These are phyloP conservation scores for Dactylellina haptotyla DNA, from an alignment of 2,329 filamentous ascomycete genomes.

Conservation along the genomic window DNA sequence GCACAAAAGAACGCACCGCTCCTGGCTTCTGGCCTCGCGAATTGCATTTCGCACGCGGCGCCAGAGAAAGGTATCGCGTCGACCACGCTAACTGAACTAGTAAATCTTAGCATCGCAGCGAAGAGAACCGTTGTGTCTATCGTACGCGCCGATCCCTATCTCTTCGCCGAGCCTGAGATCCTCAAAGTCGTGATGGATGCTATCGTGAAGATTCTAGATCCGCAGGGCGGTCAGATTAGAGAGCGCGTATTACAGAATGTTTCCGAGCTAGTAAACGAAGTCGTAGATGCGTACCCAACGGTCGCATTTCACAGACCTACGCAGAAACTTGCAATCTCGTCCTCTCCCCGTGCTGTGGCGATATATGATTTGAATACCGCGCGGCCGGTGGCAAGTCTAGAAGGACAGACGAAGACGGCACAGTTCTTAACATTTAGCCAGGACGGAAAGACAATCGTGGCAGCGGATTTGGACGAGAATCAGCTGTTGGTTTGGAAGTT, in stretches of 20 bases:
- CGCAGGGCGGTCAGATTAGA: constrained; percentile 54
- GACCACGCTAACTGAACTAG: constrained; percentile 47
- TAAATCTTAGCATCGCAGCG: constrained; percentile 55
- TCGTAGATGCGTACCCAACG: constrained; percentile 56
- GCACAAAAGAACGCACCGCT: constrained; percentile 56
- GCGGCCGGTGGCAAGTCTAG: constrained; percentile 49
- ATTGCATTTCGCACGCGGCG: constrained; percentile 55
- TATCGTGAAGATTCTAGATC: constrained; percentile 56
- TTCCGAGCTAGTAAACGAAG: constrained; percentile 56
- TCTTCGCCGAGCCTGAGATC: constrained; percentile 54
- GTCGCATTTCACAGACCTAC: constrained; percentile 57
- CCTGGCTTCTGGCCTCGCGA: constrained; percentile 55
- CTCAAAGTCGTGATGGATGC: constrained; percentile 55
- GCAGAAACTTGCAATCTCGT: constrained; percentile 56
- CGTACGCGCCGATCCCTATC: constrained; percentile 54
- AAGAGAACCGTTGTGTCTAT: constrained; percentile 55
- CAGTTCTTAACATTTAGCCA: constrained; percentile 55
- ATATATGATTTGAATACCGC: constrained; percentile 56
- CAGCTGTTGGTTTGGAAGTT: constrained; percentile 56
- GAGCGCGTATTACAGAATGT: constrained; percentile 57
- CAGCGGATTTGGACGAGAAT: constrained; percentile 54
- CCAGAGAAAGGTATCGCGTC: constrained; percentile 46
- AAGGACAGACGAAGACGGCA: constrained; percentile 54
- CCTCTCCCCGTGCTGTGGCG: constrained; percentile 52
- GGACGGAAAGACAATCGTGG: constrained; percentile 56